A percentile compares a stretch with the other conserved stretches of the same genome.
phyloP scores from a whole-genome alignment of 23 red algal species.

The Gracilaria domingensis region DNA sequence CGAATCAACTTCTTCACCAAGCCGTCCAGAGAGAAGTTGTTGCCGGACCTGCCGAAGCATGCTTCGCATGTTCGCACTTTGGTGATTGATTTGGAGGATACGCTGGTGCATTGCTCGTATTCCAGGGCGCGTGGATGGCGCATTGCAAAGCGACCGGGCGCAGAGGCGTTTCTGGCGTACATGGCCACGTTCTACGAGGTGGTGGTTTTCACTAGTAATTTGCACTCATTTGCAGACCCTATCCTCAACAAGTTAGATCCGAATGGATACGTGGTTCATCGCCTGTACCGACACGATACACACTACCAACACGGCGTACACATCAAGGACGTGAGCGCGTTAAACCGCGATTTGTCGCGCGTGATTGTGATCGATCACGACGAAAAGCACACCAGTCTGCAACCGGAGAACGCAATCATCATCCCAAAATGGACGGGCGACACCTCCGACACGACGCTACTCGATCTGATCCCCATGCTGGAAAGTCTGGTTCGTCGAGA shows the following conservation, averaged over 20 bases:
- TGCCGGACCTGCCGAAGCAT: constrained; percentile 69
- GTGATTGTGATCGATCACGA: constrained; percentile 80
- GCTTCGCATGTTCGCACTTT: constrained; percentile 73
- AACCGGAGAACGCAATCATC: constrained; percentile 84
- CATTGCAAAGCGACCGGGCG: constrained; percentile 91
- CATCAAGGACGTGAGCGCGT: constrained; percentile 80
- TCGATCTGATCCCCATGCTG: constrained; percentile 90
- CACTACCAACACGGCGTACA: constrained; percentile 86
- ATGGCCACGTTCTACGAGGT: constrained; percentile 95
- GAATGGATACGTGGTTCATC: constrained; percentile 82
- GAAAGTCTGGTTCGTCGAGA: constrained; percentile 83
- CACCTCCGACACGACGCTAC: constrained; percentile 73
- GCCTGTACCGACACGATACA: constrained; percentile 90
- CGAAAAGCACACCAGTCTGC: constrained; percentile 61
- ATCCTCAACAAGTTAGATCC: constrained; percentile 93
- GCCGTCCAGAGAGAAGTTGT: constrained; percentile 87
- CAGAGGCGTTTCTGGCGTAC: constrained; percentile 97
- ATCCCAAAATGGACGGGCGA: constrained; percentile 77
- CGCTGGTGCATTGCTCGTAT: constrained; percentile 88
- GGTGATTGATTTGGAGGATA: constrained; percentile 94
- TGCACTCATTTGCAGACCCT: constrained; percentile 89
- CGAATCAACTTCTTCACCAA: constrained; percentile 75
- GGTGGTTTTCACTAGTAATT: constrained; percentile 82
- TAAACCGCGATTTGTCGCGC: constrained; percentile 88
- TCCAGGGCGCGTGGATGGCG: constrained; percentile 86